Evolutionary conservation across 1,139 yeast genomes (phyloP).

Genomic region (Hansenula lynferdii): DNA sequence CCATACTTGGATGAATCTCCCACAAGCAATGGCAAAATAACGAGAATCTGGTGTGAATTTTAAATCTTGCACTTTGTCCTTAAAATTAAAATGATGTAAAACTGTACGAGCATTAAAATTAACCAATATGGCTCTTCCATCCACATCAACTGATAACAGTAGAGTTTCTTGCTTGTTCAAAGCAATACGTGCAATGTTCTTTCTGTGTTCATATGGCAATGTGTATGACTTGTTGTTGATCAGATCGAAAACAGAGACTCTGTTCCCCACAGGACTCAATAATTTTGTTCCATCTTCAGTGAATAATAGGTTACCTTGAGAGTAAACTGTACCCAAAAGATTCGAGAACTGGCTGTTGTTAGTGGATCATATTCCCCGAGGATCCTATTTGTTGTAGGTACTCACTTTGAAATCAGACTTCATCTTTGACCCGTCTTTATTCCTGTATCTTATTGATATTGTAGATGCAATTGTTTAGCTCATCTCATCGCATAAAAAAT

Average conservation of each 20-base stretch:
- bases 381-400: not conserved
- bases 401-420: conserved; percentile 44
- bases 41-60: conserved; percentile 88
- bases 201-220: conserved; percentile 88
- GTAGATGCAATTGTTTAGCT: conserved; percentile 6
- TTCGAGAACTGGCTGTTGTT: conserved; percentile 62
- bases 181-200: conserved; percentile 75
- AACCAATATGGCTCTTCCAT: conserved; percentile 90
- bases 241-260: conserved; percentile 86
- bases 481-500: conserved; percentile 22
- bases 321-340: conserved; percentile 88
- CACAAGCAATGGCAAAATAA: conserved; percentile 81
- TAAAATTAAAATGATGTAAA: conserved; percentile 93
- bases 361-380: not conserved
- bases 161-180: conserved; percentile 79
- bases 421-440: conserved; percentile 26
- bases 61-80: conserved; percentile 67
- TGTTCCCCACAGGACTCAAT: conserved; percentile 90
- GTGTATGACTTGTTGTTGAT: conserved; percentile 84
- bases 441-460: not conserved
- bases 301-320: conserved; percentile 86
- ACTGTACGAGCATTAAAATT: conserved; percentile 82
- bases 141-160: conserved; percentile 80
- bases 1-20: conserved; percentile 89
- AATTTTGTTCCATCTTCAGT: conserved; percentile 82